Percentiles rank a stretch among this genome's conserved stretches.
Conservation (phyloP, 108 stramenopile genomes). For the Cyclotella kingstonii region DNA sequence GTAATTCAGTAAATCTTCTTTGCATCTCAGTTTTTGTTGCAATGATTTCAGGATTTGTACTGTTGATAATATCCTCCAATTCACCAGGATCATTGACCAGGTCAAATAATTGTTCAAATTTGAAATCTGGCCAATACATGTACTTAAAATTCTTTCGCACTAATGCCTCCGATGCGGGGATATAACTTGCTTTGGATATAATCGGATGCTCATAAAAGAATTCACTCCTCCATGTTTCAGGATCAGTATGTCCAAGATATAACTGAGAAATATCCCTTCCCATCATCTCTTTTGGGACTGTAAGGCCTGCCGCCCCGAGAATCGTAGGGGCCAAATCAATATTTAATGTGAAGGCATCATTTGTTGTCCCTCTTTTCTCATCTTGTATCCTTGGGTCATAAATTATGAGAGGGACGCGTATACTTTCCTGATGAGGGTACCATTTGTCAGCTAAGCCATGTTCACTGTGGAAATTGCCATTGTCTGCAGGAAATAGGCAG, state of each 20-base stretch:
- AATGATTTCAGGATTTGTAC: constrained; percentile 10
- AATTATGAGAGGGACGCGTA: constrained; percentile 79
- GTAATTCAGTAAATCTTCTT: constrained; percentile 23
- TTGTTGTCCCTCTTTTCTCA: constrained; percentile 47
- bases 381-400: constrained; percentile 76
- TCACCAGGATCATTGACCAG: constrained; percentile 69
- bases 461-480: constrained; percentile 74
- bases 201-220: constrained; percentile 59
- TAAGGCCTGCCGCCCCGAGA: constrained; percentile 58
- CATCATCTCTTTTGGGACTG: constrained; percentile 59
- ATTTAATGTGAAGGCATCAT: constrained; percentile 73
- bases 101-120: constrained; percentile 77
- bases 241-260: constrained; percentile 34
- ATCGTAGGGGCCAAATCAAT: constrained; percentile 82
- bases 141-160: constrained; percentile 59
- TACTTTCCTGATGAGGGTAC: constrained; percentile 76
- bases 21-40: constrained; percentile 18
- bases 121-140: constrained; percentile 73
- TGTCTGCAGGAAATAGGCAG: too few species aligned
- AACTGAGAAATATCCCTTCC: constrained; percentile 74
- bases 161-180: constrained; percentile 43
- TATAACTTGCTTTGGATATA: constrained; percentile 5
- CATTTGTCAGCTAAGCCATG: constrained; percentile 50
- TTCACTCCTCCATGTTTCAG: constrained; percentile 48
- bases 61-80: constrained; percentile 58